These are phyloP conservation scores for Cucumis hystrix DNA, from an alignment of 306 rosid species.

Conservation along the genomic window DNA sequence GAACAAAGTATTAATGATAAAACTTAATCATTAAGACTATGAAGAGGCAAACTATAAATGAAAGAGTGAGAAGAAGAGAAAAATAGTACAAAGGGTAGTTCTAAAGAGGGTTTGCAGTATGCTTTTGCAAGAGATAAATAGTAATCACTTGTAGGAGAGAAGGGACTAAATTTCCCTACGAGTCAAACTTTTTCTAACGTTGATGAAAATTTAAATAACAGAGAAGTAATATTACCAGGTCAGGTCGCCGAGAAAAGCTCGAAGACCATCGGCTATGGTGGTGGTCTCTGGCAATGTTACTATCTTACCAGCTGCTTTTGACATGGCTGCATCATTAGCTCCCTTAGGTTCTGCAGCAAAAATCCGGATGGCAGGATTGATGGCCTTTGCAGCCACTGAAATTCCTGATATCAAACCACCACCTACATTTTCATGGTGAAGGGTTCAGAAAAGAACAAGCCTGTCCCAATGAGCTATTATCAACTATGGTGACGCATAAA, in stretches of 20 bases:
- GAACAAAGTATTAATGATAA: background rate
- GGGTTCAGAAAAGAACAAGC: background rate
- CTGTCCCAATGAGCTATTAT: background rate
- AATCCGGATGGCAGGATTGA: constrained; percentile 56
- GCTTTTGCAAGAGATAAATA: no score
- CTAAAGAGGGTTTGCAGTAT: no score
- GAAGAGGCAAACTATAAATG: no score
- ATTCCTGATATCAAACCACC: constrained; percentile 88
- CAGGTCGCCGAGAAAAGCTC: constrained; percentile 67
- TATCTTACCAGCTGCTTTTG: constrained; percentile 78
- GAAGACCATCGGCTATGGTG: constrained; percentile 83
- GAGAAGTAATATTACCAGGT: constrained; percentile 46
- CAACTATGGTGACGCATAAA: background rate
- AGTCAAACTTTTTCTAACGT: background rate
- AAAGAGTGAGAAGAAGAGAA: no score
- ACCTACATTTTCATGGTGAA: constrained; percentile 35
- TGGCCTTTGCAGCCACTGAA: constrained; percentile 82
- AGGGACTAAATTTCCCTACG: no score
- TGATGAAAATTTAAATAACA: background rate
- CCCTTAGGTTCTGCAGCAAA: constrained; percentile 87
- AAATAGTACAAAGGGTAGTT: no score
- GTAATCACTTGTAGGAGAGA: no score
- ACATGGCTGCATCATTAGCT: constrained; percentile 79
- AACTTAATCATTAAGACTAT: background rate
- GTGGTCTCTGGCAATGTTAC: constrained; percentile 57